Base-by-base conservation (phyloP, 176 grass and related monocot genomes). In the Calamus simplicifolius region DNA sequence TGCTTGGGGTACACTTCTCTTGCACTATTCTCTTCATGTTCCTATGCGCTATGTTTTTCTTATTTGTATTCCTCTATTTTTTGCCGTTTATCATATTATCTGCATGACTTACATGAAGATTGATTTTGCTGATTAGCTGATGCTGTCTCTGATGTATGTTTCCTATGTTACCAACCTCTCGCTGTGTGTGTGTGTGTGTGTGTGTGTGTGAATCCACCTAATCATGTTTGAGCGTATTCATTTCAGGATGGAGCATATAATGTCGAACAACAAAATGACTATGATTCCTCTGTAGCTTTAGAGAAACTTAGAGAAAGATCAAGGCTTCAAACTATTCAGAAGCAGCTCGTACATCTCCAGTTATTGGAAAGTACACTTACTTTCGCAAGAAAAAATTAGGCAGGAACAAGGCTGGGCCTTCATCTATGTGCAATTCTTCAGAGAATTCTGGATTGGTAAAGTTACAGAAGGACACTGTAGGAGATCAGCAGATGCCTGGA, bases 371-470 rank as follows among this genome's bases (percentile, higher is more conserved):
- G 29, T 82, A 82, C 70, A 82, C 81, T 57, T 96, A 96, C 55
- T 80, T 69, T 72, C 86, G 78, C 51, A 97, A 89, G 80, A 78
- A 66, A 76, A 91, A 81, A 58, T 50, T 73, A 52, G 70, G 49
- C 38, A 84, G 73, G 78, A 75, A 78, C 71, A 81, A 13, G 55
- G 58, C 73, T 59, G 71, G 58, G 35, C 21, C 30, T 70, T 35
- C 29, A 53, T 63, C 27, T 16, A 43, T 43, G 8, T 43, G 35
- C 35, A 4, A 4, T 52, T n/a, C 25, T 21, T 30, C 56, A 25
- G 58, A 61, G 53, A 53, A 17, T 62, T 29, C 27, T 62, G 49
- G 69, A 43, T 43, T 43, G 18, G 64, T 62, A 21, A 64, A 81
- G 73, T 52, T 79, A 67, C 5, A n/a, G 48, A 26, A 75, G 57